Conservation (phyloP, 148 eudicot genomes). For the Diospyros kaki region DNA sequence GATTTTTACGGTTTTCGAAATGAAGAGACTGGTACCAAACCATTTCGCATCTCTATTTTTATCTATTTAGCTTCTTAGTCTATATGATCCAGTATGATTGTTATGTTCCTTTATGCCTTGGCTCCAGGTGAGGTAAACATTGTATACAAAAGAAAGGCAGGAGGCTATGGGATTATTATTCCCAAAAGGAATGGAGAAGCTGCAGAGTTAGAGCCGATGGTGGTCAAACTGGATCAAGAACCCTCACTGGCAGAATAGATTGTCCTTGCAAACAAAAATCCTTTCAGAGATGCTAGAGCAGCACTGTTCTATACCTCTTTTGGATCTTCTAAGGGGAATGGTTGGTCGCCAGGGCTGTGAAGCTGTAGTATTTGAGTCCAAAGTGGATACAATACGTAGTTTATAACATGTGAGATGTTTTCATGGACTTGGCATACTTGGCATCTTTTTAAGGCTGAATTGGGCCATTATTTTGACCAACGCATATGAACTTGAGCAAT, state of each 20-base stretch:
- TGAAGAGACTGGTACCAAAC: conserved; percentile 71
- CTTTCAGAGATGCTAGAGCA: background rate
- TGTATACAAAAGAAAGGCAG: conserved; percentile 71
- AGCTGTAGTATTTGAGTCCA: background rate
- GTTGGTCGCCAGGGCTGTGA: background rate
- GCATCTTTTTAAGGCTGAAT: background rate
- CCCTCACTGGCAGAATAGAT: conserved; percentile 34
- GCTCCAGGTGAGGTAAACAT: conserved; percentile 82
- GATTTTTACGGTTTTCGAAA: conserved; percentile 86
- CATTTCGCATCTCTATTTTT: background rate
- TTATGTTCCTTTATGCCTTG: conserved; percentile 6
- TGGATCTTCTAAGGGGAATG: background rate
- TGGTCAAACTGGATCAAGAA: conserved; percentile 32
- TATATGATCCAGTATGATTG: background rate
- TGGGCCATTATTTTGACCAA: background rate
- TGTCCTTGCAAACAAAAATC: background rate
- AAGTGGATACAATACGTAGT: background rate
- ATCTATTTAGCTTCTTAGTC: background rate
- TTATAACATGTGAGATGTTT: background rate
- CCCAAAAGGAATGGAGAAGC: conserved; percentile 63
- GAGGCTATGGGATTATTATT: conserved; percentile 88
- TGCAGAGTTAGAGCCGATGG: conserved; percentile 53
- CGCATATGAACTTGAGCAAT: background rate
- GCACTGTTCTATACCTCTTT: background rate
- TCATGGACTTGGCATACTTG: background rate